Evolutionary conservation across 768 basidiomycete genomes (phyloP).

Genomic region (Leccinum olivaceopallidum): DNA sequence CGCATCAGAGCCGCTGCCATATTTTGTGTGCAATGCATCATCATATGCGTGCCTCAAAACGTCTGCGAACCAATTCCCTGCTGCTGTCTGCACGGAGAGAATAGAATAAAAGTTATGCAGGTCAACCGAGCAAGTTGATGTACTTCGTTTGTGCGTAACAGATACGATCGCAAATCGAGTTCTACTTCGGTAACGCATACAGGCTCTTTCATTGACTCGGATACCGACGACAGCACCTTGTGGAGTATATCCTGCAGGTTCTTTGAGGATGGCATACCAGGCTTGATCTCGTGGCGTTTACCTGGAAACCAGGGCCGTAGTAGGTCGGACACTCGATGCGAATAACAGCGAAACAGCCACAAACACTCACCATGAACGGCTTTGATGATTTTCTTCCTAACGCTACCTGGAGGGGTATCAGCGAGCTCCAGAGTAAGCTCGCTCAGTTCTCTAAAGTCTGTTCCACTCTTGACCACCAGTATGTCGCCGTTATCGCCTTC

Average conservation of each 20-base stretch:
- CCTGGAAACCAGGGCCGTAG: slow-evolving; percentile 41
- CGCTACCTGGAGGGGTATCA: slow-evolving; percentile 57
- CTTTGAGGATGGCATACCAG: slow-evolving; percentile 56
- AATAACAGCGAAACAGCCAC: neutral
- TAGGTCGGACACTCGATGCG: neutral
- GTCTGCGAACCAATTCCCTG: slow-evolving; percentile 85
- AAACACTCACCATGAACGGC: slow-evolving; percentile 52
- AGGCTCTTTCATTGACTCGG: slow-evolving; percentile 67
- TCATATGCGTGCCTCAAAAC: slow-evolving; percentile 83
- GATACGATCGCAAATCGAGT: slow-evolving; percentile 73
- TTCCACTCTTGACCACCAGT: slow-evolving; percentile 82
- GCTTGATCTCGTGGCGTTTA: slow-evolving; percentile 61
- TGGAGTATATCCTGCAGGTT: slow-evolving; percentile 59
- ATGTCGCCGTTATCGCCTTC: slow-evolving; percentile 74
- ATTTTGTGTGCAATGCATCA: slow-evolving; percentile 58
- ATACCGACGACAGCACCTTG: slow-evolving; percentile 66
- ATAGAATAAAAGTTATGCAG: neutral
- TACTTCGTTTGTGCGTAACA: slow-evolving; percentile 75
- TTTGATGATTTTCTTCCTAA: slow-evolving; percentile 65
- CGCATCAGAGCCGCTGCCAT: slow-evolving; percentile 68
- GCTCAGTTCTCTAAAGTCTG: slow-evolving; percentile 86
- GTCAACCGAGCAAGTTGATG: slow-evolving; percentile 2
- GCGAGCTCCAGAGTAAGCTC: slow-evolving; percentile 66
- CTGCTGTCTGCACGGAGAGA: slow-evolving; percentile 49
- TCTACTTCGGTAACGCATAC: slow-evolving; percentile 69